Evolutionary conservation across 495 filamentous ascomycete species (phyloP), one percentile per base, ranked within the genome.

Genomic region (Xanthoparmelia taractica): DNA sequence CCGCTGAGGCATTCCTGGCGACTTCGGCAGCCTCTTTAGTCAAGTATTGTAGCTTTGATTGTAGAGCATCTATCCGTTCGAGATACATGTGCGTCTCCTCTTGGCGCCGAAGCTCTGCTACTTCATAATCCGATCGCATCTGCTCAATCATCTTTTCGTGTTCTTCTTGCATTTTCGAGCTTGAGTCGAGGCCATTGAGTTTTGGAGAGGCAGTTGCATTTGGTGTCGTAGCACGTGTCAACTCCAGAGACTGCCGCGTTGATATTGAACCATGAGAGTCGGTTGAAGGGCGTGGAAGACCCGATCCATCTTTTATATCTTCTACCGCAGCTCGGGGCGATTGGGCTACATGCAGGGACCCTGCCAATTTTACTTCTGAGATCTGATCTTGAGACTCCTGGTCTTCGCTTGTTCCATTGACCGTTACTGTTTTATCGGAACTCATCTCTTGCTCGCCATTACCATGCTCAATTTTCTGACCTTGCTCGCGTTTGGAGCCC

Each of bases 11-110:
- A 58, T 79, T 82, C 65, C 83, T 82, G 8, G 92, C 87, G 1
- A 86, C 78, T 36, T 90, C 88, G 1, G 87, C 84, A 41, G 87
- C 85, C 65, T 92, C 87, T 60, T 85, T 87, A 4, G 92, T 86
- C 7, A 97, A 80, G 71, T 93, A 96, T 61, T 89, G 85, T 33
- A 98, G 78, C 70, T 97, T 97, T 10, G 90, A 84, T 71, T 96
- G 89, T 13, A 98, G 78, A 25, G 95, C 89, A 74, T 97, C 94
- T 45, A 97, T 96, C 4, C 90, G 85, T 74, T 97, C 94, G 17
- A 92, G 82, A 63, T 95, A 92, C 15, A 76, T 80, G 67, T 94
- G 84, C 23, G 87, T 80, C 70, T 96, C 92, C 69, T 91, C 88
- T 61, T 91, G 89, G 69, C 87, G 80, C 58, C 86, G 84, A 33